Evolutionary conservation across 768 basidiomycete species (phyloP), one percentile per base, ranked within the genome.

Genomic region (Roridomyces roridus): DNA sequence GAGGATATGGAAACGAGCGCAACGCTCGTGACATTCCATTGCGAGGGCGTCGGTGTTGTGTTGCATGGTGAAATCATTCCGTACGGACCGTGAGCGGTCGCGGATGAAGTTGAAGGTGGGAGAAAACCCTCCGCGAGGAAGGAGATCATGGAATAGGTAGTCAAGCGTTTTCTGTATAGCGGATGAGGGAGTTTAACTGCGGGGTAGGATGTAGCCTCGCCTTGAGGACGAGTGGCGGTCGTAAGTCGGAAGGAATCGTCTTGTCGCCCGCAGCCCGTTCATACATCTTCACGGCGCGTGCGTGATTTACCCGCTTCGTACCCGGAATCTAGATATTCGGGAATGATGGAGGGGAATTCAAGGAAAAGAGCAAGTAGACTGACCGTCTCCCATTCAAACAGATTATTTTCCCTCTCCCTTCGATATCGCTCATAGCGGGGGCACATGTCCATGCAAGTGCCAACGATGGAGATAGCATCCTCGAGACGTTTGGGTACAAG

Each of bases 61-160:
- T 69, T 98, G 96, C 81, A 97, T 89, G 0, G 93, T 94, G 61
- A 98, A 96, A 70, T 99, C 96, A 65, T 90, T 95, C 25, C 96
- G 79, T 41, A 98, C 90, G 1, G 92, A 80, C 61, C 96, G 85
- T 0, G 94, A 91, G 20, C 96, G 88, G 74, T 99, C 96, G 21
- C 96, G 87, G 49, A 99, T 87, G 75, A 98, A 98, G 56, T 81
- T 84, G 70, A 87, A 87, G 0, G 92, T 80, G 25, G 82, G 77
- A 21, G 81, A 79, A 64, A 97, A 87, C 3, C 92, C 87, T 11
- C 84, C 84, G 21, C 80, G 75, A 8, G 82, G 81, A 28, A 97
- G 77, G 18, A 98, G 85, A 39, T 89, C 83, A 55, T 89, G 88
- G 68, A 98, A 95, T 25, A 99, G 85, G 70, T 99, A 98, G 72